phyloP scores from a whole-genome alignment of 106 monocot species.

The Phalaenopsis equestris region DNA sequence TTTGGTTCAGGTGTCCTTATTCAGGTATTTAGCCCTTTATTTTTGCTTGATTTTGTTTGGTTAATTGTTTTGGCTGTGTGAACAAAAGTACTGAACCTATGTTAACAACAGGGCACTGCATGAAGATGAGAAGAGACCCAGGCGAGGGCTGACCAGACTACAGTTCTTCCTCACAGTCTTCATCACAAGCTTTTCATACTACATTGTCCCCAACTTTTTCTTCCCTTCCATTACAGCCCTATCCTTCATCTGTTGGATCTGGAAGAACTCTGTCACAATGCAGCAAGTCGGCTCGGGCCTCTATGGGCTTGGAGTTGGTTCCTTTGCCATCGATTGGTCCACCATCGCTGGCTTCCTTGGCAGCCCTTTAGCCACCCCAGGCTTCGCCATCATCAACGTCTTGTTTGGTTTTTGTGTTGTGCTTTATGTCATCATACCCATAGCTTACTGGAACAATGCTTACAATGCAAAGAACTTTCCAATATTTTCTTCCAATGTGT shows the following conservation, averaged over 20 bases:
- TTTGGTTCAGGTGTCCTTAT: constrained; percentile 58
- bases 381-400: constrained; percentile 39
- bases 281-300: constrained; percentile 53
- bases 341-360: constrained; percentile 29
- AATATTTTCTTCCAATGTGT: constrained; percentile 27
- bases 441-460: constrained; percentile 41
- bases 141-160: constrained; percentile 37
- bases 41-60: not conserved
- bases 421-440: constrained; percentile 32
- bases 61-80: too few species aligned
- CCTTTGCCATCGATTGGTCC: constrained; percentile 55
- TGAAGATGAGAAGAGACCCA: constrained; percentile 42
- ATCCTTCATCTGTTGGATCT: constrained; percentile 49
- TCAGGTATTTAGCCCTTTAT: constrained; percentile 22
- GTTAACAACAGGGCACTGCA: constrained; percentile 37
- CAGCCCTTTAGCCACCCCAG: constrained; percentile 38
- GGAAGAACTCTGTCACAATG: constrained; percentile 41
- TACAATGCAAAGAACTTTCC: constrained; percentile 51
- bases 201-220: constrained; percentile 50
- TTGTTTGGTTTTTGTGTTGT: constrained; percentile 26
- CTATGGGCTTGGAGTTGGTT: constrained; percentile 46
- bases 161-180: constrained; percentile 60
- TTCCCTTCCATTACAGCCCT: constrained; percentile 51
- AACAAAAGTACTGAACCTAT: too few species aligned
- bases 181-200: constrained; percentile 55